Evolutionary conservation across 23 red algal genomes (phyloP), one percentile per base, ranked within the genome.

Genomic region (Gracilaria domingensis): DNA sequence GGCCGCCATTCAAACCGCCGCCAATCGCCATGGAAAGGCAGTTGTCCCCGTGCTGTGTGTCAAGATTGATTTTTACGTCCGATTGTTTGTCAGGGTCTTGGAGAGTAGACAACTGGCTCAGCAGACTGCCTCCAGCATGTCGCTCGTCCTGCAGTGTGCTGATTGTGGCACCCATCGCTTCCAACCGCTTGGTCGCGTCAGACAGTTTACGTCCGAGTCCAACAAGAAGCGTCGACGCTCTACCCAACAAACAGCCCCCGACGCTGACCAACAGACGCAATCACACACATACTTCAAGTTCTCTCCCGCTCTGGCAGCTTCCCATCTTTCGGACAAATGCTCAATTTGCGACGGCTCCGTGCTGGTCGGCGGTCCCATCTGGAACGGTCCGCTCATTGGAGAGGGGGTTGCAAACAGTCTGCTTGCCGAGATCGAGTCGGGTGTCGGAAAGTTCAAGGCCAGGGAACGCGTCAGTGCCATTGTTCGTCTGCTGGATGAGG

Each of bases 51-150:
- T 99, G 56, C 54, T 96, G 30, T 88, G 91, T 67, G 76, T 95
- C 72, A 95, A 85, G 84, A 96, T 99, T 84, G 97, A 99, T 77
- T 96, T 99, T 92, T 99, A 99, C 51, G 91, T 99, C 28, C 90
- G 97, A 53, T 45, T 96, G 9, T 99, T 99, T 90, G 92, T 99
- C 39, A 82, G 91, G 6, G 91, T 96, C 16, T 23, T 73, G 29
- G 91, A 99, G n/a, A 75, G 66, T 17, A 82, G 80, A 60, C 64
- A 72, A 21, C 53, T 84, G 24, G 71, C 90, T 23, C 64, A 95
- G 49, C 75, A 64, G 29, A 86, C 86, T n/a, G 71, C 85, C 18
- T 88, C 84, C 44, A 78, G 60, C 33, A 91, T 76, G 58, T 94
- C 85, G 8, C 24, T 84, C 60, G 80, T 98, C 4, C 89, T 95